A percentile compares a stretch with the other conserved stretches of the same genome.
Evolutionary conservation across 1,284 basidiomycete species (phyloP).

Genomic region (Gastroboletus turbinatus): DNA sequence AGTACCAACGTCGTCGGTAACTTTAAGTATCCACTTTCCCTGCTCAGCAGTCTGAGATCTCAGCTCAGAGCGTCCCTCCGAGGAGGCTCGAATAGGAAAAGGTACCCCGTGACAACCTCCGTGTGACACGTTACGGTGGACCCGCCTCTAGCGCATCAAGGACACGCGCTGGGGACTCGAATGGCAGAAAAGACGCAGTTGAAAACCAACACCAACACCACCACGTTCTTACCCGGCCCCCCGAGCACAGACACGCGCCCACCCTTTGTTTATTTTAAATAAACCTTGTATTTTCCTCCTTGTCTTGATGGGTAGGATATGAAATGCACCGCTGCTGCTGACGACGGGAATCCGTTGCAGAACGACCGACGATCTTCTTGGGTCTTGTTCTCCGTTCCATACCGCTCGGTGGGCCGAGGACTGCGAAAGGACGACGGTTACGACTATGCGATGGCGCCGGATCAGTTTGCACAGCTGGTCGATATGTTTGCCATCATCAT

Average conservation of each 20-base stretch:
- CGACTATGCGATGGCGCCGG: conserved; percentile 21
- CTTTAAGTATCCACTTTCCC: not conserved
- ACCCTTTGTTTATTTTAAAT: not conserved
- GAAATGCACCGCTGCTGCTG: not conserved
- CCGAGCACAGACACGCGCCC: not conserved
- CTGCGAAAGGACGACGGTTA: not conserved
- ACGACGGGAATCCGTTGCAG: not conserved
- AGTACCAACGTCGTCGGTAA: not conserved
- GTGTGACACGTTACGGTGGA: conserved; percentile 17
- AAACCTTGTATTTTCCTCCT: not conserved
- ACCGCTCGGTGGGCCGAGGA: conserved; percentile 1
- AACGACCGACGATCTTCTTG: conserved; percentile 4
- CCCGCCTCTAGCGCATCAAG: conserved; percentile 3
- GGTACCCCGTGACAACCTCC: conserved; percentile 5
- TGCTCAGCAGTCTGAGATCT: not conserved
- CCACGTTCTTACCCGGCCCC: conserved; percentile 25
- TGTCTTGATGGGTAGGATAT: conserved; percentile 3
- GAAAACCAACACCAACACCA: too few species aligned
- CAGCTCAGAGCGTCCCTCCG: not conserved
- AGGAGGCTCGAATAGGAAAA: conserved; percentile 2
- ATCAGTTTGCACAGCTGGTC: conserved; percentile 10
- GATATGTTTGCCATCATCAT: not conserved
- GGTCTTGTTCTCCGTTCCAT: not conserved
- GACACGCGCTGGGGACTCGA: conserved; percentile 19
- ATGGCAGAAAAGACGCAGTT: conserved; percentile 37